A percentile compares a stretch with the other conserved stretches of the same genome.
These are phyloP conservation scores for Taxawa tesnikishii DNA, from an alignment of 2,329 filamentous ascomycete species.

Conservation along the genomic window DNA sequence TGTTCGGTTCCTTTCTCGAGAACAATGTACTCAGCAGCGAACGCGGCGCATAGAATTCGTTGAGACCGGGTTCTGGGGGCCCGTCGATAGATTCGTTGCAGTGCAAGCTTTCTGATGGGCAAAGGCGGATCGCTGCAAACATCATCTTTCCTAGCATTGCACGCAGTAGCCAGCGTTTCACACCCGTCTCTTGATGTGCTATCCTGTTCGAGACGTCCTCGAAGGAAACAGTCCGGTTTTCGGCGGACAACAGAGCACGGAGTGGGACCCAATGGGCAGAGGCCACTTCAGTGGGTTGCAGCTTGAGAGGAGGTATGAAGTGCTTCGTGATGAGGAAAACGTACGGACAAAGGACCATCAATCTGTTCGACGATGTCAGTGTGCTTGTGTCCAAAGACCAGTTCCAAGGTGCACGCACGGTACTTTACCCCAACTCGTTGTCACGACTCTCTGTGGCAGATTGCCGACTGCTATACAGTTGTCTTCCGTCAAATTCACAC, in stretches of 20 bases:
- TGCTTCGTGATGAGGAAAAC: slow-evolving; percentile 50
- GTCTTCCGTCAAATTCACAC: slow-evolving; percentile 39
- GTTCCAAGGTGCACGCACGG: slow-evolving; percentile 28
- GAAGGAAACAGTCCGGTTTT: slow-evolving; percentile 48
- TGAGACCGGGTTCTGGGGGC: slow-evolving; percentile 13
- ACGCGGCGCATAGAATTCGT: neutral
- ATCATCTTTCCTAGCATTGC: slow-evolving; percentile 52
- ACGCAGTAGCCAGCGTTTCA: slow-evolving; percentile 42
- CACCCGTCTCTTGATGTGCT: slow-evolving; percentile 40
- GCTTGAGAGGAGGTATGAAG: slow-evolving; percentile 41
- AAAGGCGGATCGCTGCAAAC: slow-evolving; percentile 51
- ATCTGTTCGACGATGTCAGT: slow-evolving; percentile 21
- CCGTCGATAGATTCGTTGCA: too few relatives aligned
- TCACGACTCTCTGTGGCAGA: slow-evolving; percentile 53
- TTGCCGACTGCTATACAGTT: slow-evolving; percentile 39
- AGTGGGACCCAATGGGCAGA: slow-evolving; percentile 59
- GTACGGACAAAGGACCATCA: slow-evolving; percentile 60
- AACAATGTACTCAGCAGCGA: neutral
- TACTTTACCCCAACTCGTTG: slow-evolving; percentile 52
- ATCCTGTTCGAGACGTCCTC: slow-evolving; percentile 53
- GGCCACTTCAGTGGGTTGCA: slow-evolving; percentile 58
- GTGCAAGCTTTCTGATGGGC: slow-evolving; percentile 49
- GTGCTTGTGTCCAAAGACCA: neutral
- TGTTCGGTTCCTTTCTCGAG: slow-evolving; percentile 2
- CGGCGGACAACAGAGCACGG: slow-evolving; percentile 46